phyloP scores from a whole-genome alignment of 2,329 filamentous ascomycete species.

The Trichocomaceae sp. region DNA sequence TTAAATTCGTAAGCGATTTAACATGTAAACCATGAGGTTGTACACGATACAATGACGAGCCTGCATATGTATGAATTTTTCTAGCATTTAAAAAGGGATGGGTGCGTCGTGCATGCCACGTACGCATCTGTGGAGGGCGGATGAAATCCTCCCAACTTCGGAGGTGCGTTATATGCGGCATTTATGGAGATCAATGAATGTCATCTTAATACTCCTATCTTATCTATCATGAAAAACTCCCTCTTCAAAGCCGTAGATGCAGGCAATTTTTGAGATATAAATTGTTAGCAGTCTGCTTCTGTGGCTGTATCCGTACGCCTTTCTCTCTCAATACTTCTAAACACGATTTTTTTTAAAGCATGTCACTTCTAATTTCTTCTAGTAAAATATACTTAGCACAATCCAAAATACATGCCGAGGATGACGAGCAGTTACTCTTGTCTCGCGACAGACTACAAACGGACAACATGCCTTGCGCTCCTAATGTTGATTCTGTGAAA shows the following conservation, averaged over 20 bases:
- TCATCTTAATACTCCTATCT: no score
- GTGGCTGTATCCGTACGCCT: neutral
- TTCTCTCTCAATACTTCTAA: neutral
- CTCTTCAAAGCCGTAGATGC: no score
- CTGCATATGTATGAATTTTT: neutral
- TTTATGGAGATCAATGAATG: conserved; percentile 3
- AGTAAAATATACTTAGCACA: neutral
- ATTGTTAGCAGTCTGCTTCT: neutral
- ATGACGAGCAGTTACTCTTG: conserved; percentile 1
- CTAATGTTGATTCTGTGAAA: neutral
- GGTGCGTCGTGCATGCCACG: neutral
- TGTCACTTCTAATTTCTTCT: neutral
- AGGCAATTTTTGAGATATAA: neutral
- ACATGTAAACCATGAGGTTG: no score
- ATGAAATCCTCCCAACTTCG: neutral
- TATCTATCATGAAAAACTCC: no score
- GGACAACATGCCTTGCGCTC: neutral
- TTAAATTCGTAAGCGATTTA: neutral
- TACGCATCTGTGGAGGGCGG: neutral
- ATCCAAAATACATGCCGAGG: neutral
- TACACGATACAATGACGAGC: neutral
- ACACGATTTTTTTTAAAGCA: neutral
- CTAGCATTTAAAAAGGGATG: neutral
- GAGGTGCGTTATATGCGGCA: conserved; percentile 1
- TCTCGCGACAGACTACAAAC: neutral